A percentile compares a stretch with the other conserved stretches of the same genome.
These are phyloP conservation scores for Saccharomyces hybrid DNA, from an alignment of 1,139 yeast species.

Conservation along the genomic window DNA sequence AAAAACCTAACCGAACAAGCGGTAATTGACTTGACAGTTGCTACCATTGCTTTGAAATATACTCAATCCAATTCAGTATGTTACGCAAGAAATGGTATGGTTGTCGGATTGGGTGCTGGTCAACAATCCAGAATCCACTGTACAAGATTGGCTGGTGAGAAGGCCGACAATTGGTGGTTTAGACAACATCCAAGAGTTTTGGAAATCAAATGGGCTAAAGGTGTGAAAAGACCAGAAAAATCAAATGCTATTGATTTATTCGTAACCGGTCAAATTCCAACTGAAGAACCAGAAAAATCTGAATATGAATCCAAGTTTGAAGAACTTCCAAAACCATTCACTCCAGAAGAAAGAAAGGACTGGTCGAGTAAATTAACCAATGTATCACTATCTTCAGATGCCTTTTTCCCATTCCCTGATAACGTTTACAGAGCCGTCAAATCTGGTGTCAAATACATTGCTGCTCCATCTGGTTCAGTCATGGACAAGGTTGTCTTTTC, in stretches of 20 bases:
- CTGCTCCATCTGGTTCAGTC: conserved; percentile 96
- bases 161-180: conserved; percentile 99
- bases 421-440: conserved; percentile 95
- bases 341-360: conserved; percentile 74
- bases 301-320: conserved; percentile 89
- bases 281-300: conserved; percentile 81
- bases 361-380: conserved; percentile 74
- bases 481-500: conserved; percentile 94
- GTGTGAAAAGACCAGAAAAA: conserved; percentile 97
- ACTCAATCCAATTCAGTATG: conserved; percentile 98
- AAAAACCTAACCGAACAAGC: conserved; percentile 88
- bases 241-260: conserved; percentile 92
- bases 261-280: conserved; percentile 87
- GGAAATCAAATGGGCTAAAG: conserved; percentile 94
- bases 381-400: conserved; percentile 92
- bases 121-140: conserved; percentile 99
- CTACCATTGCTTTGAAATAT: conserved; percentile 92
- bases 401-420: conserved; percentile 99
- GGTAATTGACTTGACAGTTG: conserved; percentile 84
- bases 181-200: conserved; percentile 95
- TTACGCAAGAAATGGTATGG: conserved; percentile 98
- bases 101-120: conserved; percentile 96
- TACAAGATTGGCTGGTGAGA: conserved; percentile 97
- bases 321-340: conserved; percentile 72
- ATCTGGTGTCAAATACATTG: conserved; percentile 90